These are phyloP conservation scores for Exophiala sideris DNA, from an alignment of 2,329 filamentous ascomycete species.

Conservation along the genomic window DNA sequence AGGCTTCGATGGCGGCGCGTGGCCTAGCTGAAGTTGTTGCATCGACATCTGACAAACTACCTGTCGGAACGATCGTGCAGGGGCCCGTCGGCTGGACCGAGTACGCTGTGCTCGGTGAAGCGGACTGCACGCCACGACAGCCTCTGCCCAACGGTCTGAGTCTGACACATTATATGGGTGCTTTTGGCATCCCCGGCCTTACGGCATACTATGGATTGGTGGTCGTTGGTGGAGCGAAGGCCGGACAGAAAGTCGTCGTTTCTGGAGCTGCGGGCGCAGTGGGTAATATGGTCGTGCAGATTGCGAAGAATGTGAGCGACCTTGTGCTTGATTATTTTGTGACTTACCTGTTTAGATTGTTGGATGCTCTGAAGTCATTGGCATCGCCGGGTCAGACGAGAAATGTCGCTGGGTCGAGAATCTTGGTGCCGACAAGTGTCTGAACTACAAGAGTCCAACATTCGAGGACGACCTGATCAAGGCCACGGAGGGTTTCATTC, in stretches of 20 bases:
- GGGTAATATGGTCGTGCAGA: slow-evolving; percentile 65
- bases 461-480: slow-evolving; percentile 46
- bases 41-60: slow-evolving; percentile 32
- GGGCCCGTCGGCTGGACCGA: slow-evolving; percentile 41
- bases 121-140: slow-evolving; percentile 12
- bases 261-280: slow-evolving; percentile 76
- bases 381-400: slow-evolving; percentile 63
- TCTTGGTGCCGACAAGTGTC: slow-evolving; percentile 59
- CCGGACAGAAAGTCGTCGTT: slow-evolving; percentile 71
- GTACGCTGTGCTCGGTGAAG: slow-evolving; percentile 39
- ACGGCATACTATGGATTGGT: slow-evolving; percentile 74
- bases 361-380: slow-evolving; percentile 59
- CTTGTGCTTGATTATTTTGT: not conserved
- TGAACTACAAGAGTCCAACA: slow-evolving; percentile 66
- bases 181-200: slow-evolving; percentile 45
- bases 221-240: slow-evolving; percentile 63
- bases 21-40: slow-evolving; percentile 39
- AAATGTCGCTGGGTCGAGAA: slow-evolving; percentile 67
- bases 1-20: slow-evolving; percentile 38
- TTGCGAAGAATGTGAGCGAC: slow-evolving; percentile 23
- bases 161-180: slow-evolving; percentile 42
- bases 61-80: slow-evolving; percentile 37
- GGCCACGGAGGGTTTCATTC: slow-evolving; percentile 42
- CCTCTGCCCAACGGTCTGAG: slow-evolving; percentile 22
- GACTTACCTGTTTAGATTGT: slow-evolving; percentile 53